Base-by-base conservation (phyloP, 1,139 yeast genomes). In the Meyerozyma smithsonii region DNA sequence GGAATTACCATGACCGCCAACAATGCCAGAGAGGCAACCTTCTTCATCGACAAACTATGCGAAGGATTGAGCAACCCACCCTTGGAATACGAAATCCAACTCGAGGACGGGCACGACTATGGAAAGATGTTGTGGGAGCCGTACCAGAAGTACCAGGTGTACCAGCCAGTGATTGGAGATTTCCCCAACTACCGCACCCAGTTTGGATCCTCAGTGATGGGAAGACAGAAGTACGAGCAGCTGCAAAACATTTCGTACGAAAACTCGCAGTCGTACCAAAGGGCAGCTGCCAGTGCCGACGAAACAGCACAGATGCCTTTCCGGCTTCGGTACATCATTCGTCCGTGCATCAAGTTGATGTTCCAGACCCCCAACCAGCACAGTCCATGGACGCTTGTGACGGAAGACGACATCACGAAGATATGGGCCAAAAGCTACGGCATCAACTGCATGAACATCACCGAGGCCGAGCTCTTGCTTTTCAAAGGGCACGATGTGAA, bases 341-440 rank as follows among this genome's bases (percentile, higher is more conserved):
- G 79, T 42, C 65, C 81, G 1, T 74, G 80, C 47, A 59, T 79
- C 34, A 68, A 67, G 39, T n/a, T 23, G 12, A 5, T 23, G 25
- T 23, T 23, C 6, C 77, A 77, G 51, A 59, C 61, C 34, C 69
- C 55, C 42, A 46, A 72, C 30, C 77, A 73, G 39, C 53, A 56
- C 35, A 50, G 54, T 17, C 37, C 37, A 12, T 80, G 84, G 84
- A 61, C 60, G 36, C 56, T 79, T 23, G 67, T 79, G 4, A 71
- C 82, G 2, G 85, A 80, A 52, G 84, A 79, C 46, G 52, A 69
- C 1, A 62, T 71, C 4, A 69, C 80, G 5, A 63, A 64, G 32
- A 65, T 73, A 6, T 79, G 85, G 84, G 69, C 74, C n/a, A 59
- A 61, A 35, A 67, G 81, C 44, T 79, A 66, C 53, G 79, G 80